Conservation (phyloP, 371 early-diverging fungal species). For the Parasitella parasitica region DNA sequence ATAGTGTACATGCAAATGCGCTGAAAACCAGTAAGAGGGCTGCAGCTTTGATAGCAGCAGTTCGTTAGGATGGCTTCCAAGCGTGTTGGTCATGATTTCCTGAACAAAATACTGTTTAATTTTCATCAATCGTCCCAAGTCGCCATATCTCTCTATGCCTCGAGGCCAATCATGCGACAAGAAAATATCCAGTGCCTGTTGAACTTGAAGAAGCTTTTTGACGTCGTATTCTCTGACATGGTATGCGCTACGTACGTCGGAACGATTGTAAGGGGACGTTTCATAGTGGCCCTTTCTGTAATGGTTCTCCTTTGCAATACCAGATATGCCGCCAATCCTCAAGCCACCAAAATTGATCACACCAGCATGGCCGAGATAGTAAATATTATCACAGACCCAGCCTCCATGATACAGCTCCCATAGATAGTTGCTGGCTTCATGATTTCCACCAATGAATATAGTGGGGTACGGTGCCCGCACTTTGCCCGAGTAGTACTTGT, state of each 20-base stretch:
- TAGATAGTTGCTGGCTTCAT: conserved; percentile 92
- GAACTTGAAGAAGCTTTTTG: conserved; percentile 66
- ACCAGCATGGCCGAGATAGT: conserved; percentile 85
- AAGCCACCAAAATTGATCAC: conserved; percentile 86
- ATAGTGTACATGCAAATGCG: conserved; percentile 92
- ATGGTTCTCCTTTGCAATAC: conserved; percentile 82
- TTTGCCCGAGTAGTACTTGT: conserved; percentile 91
- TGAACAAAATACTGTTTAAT: conserved; percentile 68
- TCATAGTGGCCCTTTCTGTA: conserved; percentile 83
- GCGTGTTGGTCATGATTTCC: conserved; percentile 68
- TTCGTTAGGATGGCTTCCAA: conserved; percentile 78
- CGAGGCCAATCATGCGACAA: conserved; percentile 98
- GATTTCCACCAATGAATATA: conserved; percentile 97
- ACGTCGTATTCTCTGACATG: conserved; percentile 88
- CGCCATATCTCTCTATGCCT: conserved; percentile 80
- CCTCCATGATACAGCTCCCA: conserved; percentile 96
- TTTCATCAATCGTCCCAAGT: conserved; percentile 59
- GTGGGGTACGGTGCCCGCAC: conserved; percentile 82
- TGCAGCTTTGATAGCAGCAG: conserved; percentile 67
- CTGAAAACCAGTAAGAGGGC: conserved; percentile 92
- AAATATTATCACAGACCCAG: conserved; percentile 95
- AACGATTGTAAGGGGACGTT: conserved; percentile 65
- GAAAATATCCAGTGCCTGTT: conserved; percentile 80
- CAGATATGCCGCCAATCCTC: conserved; percentile 91
- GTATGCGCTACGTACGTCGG: conserved; percentile 69